Evolutionary conservation across 2,329 filamentous ascomycete genomes (phyloP), one percentile per base, ranked within the genome.

Genomic region (Diaporthe ilicicola): DNA sequence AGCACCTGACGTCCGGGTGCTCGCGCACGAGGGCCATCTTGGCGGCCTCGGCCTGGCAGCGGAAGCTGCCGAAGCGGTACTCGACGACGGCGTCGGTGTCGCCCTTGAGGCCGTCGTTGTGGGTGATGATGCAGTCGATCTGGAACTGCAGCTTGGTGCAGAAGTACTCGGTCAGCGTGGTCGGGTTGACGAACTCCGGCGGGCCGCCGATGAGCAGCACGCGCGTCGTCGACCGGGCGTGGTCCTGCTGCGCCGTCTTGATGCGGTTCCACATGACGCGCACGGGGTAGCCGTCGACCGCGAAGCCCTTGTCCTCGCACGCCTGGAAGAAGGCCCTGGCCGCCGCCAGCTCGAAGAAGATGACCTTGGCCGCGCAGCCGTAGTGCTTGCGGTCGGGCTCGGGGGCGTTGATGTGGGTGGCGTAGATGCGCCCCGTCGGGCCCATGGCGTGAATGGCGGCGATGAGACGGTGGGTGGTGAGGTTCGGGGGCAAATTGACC

Each of bases 61-160:
- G 83, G 70, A 83, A 89, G 69, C 86, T 88, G 0, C 85, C 86
- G 73, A 90, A 90, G 13, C 83, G 81, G 74, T 84, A 87, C 79
- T 89, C 87, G 17, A 87, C 73, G 2, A 84, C 80, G 42, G 69
- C 68, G 24, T 42, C 59, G 27, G 32, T 67, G 70, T 32, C 46
- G 37, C 56, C n/a, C 4, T 27, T 75, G 27, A 79, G 77, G 0
- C 73, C 72, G 0, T 72, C 73, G 2, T 73, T 77, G 32, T 73
- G 70, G 22, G 77, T 74, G 3, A 79, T 73, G 67, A 87, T 77
- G 59, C 78, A 75, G 71, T 89, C 88, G 9, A 85, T 71, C 74
- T 89, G 81, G 73, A 84, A 89, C 2, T 78, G 77, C 69, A 89
- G 84, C 29, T 82, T 80, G 7, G 64, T 62, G 2, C 71, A 64